phyloP scores from a whole-genome alignment of 768 basidiomycete genomes.

The Boletus patriciae region DNA sequence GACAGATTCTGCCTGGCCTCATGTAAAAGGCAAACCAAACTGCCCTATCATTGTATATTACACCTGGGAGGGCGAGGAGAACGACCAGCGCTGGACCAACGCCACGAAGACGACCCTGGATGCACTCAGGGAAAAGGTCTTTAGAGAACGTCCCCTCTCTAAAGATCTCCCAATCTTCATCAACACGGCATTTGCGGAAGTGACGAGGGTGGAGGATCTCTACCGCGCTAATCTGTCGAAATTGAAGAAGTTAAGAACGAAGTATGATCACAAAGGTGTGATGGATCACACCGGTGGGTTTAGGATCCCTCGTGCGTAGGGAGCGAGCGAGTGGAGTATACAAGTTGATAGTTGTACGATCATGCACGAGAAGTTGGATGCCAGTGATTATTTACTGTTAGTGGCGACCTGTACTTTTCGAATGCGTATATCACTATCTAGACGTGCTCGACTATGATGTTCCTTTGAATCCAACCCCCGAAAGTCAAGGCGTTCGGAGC shows the following conservation, averaged over 20 bases:
- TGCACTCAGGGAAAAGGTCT: slow-evolving; percentile 3
- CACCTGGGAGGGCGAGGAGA: slow-evolving; percentile 9
- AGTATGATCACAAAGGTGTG: not conserved
- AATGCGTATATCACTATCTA: not conserved
- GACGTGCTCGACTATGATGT: not conserved
- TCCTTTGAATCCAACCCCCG: not conserved
- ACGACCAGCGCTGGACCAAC: slow-evolving; percentile 11
- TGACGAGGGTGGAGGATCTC: slow-evolving; percentile 7
- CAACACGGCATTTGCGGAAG: slow-evolving; percentile 9
- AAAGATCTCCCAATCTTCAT: slow-evolving; percentile 7
- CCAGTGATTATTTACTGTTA: not conserved
- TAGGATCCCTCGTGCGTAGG: not conserved
- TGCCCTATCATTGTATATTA: slow-evolving; percentile 13
- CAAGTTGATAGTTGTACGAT: not conserved
- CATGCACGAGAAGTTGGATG: not conserved
- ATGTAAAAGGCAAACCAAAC: slow-evolving; percentile 8
- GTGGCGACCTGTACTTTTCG: not conserved
- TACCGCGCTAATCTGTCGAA: slow-evolving; percentile 1
- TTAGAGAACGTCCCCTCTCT: not conserved
- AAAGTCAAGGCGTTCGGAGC: not conserved
- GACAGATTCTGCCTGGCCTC: slow-evolving; percentile 15
- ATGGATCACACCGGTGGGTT: slow-evolving; percentile 1
- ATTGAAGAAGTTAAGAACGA: not conserved
- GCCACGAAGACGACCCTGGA: slow-evolving; percentile 4
- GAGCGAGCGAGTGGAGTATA: not conserved